Percentiles rank a stretch among this genome's conserved stretches.
These are phyloP conservation scores for Sclerotinia glacialis DNA, from an alignment of 2,329 filamentous ascomycete genomes.

Conservation along the genomic window DNA sequence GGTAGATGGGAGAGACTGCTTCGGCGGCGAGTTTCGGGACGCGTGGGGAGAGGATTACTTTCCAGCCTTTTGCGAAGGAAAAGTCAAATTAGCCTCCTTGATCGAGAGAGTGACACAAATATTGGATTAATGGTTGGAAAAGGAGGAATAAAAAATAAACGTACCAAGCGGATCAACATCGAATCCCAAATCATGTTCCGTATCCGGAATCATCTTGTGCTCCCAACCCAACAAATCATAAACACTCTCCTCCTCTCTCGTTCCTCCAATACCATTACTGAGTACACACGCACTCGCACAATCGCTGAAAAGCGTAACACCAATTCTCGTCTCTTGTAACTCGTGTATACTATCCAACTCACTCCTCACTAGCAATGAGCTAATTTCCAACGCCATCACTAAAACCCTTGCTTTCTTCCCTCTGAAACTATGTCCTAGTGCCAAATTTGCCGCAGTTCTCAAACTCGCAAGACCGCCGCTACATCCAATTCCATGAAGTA, in stretches of 20 bases:
- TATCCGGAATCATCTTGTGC: slow-evolving; percentile 59
- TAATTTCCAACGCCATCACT: slow-evolving; percentile 63
- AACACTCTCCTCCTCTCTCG: slow-evolving; percentile 38
- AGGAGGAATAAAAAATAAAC: slow-evolving; percentile 26
- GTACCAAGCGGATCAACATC: slow-evolving; percentile 60
- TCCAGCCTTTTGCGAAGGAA: slow-evolving; percentile 51
- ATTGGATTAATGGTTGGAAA: background rate
- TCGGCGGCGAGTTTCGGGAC: slow-evolving; percentile 57
- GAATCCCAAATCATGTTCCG: slow-evolving; percentile 62
- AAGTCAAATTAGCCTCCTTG: background rate
- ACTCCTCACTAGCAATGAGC: slow-evolving; percentile 59
- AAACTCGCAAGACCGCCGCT: slow-evolving; percentile 61
- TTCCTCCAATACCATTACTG: slow-evolving; percentile 58
- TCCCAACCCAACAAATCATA: slow-evolving; percentile 66
- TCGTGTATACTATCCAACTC: slow-evolving; percentile 63
- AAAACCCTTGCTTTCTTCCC: slow-evolving; percentile 60
- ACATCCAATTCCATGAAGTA: slow-evolving; percentile 66
- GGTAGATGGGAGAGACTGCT: slow-evolving; percentile 53
- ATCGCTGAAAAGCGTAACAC: slow-evolving; percentile 65
- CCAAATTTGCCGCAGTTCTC: slow-evolving; percentile 64
- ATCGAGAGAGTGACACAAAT: background rate
- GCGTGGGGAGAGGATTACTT: slow-evolving; percentile 60
- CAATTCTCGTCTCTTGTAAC: slow-evolving; percentile 60
- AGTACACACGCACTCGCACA: slow-evolving; percentile 65
- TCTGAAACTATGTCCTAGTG: slow-evolving; percentile 58